These are phyloP conservation scores for Thelonectria olida DNA, from an alignment of 2,329 filamentous ascomycete species.

Conservation along the genomic window DNA sequence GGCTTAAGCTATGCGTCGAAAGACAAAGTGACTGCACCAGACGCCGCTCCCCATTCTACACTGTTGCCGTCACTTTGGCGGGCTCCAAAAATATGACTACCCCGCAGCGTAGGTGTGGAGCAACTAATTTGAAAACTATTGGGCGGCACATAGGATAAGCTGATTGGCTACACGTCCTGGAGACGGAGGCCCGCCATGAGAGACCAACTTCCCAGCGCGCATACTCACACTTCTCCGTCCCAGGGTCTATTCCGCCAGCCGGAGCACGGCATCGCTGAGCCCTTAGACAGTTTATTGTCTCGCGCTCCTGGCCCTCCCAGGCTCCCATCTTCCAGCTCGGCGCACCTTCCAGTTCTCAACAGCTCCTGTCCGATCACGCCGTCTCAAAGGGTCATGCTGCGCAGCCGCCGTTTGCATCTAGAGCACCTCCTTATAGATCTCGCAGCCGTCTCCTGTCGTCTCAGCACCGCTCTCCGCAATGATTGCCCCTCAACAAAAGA, in stretches of 20 bases:
- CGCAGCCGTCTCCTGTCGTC: neutral
- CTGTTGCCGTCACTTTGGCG: too few species aligned
- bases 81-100: too few species aligned
- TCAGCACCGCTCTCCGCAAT: slow-evolving; percentile 1
- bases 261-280: slow-evolving; percentile 6
- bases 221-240: neutral
- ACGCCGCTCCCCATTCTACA: too few species aligned
- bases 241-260: neutral
- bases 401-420: neutral
- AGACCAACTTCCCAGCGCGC: neutral
- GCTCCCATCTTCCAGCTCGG: slow-evolving; percentile 2
- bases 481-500: slow-evolving; percentile 13
- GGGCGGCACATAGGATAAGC: too few species aligned
- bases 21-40: too few species aligned
- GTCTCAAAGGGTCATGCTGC: neutral
- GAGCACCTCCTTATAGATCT: neutral
- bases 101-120: too few species aligned
- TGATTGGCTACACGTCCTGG: too few species aligned
- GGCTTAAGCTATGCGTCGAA: too few species aligned
- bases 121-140: too few species aligned
- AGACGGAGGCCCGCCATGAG: too few species aligned
- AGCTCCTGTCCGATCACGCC: neutral
- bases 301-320: neutral
- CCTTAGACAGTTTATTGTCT: neutral
- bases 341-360: slow-evolving; percentile 2